phyloP scores from a whole-genome alignment of 164 flowering plant species.

The Dillenia suffruticosa region DNA sequence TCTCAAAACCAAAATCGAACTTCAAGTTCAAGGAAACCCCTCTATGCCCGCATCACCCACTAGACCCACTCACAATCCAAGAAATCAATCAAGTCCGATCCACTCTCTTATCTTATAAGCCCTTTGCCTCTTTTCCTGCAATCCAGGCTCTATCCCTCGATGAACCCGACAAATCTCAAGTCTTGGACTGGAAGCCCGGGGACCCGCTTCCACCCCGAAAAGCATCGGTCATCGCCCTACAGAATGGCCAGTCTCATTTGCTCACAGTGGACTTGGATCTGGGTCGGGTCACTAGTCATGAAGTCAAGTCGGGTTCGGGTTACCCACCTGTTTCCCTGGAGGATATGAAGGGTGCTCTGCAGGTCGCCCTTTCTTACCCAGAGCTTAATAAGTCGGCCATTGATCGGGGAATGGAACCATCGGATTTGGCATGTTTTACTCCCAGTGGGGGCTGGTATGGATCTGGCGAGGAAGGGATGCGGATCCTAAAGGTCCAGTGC shows the following conservation, averaged over 20 bases:
- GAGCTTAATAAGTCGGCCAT: slow-evolving; percentile 27
- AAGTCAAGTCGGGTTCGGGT: slow-evolving; percentile 19
- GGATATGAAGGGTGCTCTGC: slow-evolving; percentile 21
- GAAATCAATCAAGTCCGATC: slow-evolving; percentile 39
- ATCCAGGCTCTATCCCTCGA: slow-evolving; percentile 43
- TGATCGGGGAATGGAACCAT: slow-evolving; percentile 27
- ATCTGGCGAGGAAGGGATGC: slow-evolving; percentile 35
- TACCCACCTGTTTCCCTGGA: slow-evolving; percentile 33
- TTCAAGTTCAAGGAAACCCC: slow-evolving; percentile 16
- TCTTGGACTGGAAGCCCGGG: slow-evolving; percentile 47
- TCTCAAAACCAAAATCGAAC: slow-evolving; percentile 11
- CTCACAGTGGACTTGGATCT: slow-evolving; percentile 42
- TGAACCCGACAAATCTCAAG: slow-evolving; percentile 56
- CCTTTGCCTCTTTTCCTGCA: slow-evolving; percentile 23
- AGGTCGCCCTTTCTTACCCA: slow-evolving; percentile 10
- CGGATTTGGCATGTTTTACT: slow-evolving; percentile 31
- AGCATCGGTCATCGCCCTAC: slow-evolving; percentile 48
- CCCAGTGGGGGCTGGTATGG: slow-evolving; percentile 58
- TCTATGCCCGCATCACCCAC: slow-evolving; percentile 32
- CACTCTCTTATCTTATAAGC: slow-evolving; percentile 27
- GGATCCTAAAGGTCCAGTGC: slow-evolving; percentile 56
- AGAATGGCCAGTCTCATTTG: slow-evolving; percentile 29
- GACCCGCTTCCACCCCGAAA: slow-evolving; percentile 48
- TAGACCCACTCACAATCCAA: slow-evolving; percentile 56
- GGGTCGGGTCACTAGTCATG: slow-evolving; percentile 20